Evolutionary conservation across 495 filamentous ascomycete species (phyloP).

Genomic region (Paragyromitra xinjiangensis): DNA sequence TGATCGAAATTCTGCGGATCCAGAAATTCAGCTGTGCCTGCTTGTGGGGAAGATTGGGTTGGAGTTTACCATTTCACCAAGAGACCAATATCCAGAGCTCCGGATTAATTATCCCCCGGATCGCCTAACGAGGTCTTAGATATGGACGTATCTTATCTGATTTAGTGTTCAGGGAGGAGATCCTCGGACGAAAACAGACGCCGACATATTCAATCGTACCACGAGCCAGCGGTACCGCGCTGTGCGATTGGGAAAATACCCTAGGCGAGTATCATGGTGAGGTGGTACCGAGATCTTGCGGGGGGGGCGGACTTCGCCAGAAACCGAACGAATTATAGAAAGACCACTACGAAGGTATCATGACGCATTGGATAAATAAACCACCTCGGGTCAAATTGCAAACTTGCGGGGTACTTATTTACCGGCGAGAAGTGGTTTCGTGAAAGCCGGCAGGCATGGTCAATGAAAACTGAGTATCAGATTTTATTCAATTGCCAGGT

Average conservation of each 20-base stretch:
- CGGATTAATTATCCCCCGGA: constrained; percentile 39
- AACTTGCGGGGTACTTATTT: constrained; percentile 26
- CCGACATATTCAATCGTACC: constrained; percentile 1
- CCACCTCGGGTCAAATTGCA: constrained; percentile 17
- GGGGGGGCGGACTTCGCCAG: background rate
- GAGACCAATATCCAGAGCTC: background rate
- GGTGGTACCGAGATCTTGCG: constrained; percentile 36
- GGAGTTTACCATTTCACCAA: background rate
- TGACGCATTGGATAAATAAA: constrained; percentile 29
- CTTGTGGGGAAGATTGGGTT: background rate
- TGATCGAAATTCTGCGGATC: background rate
- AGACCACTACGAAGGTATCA: constrained; percentile 1
- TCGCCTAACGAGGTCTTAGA: constrained; percentile 21
- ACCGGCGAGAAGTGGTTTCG: background rate
- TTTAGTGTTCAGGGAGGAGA: background rate
- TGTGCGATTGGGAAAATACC: constrained; percentile 25
- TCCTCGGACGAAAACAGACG: constrained; percentile 31
- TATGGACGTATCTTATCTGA: constrained; percentile 35
- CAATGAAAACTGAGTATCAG: constrained; percentile 15
- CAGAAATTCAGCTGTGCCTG: background rate
- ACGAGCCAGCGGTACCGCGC: constrained; percentile 18
- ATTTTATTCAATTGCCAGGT: constrained; percentile 21
- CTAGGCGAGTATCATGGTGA: constrained; percentile 3
- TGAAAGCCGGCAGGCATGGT: constrained; percentile 18
- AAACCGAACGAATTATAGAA: constrained; percentile 9